These are phyloP conservation scores for Celoporthe dispersa DNA, from an alignment of 2,329 filamentous ascomycete species.

Conservation along the genomic window DNA sequence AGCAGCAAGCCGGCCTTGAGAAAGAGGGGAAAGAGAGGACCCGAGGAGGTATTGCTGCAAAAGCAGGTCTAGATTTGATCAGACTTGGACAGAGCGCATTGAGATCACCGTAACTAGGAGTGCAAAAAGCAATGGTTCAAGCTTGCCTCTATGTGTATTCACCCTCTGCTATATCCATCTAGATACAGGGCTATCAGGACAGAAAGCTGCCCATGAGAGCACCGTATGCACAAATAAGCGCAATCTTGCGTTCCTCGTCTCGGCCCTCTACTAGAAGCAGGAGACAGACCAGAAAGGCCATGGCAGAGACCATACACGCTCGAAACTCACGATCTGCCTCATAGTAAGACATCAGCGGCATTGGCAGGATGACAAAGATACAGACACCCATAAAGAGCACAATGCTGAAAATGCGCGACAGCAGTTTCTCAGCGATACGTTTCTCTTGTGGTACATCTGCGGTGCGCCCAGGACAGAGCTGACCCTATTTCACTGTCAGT, in stretches of 20 bases:
- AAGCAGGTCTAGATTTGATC: background rate
- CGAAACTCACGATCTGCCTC: background rate
- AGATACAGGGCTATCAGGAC: background rate
- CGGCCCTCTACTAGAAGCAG: background rate
- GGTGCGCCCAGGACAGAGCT: background rate
- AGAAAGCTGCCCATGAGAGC: background rate
- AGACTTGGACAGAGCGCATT: too few relatives aligned
- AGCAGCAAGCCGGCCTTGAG: background rate
- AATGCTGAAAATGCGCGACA: background rate
- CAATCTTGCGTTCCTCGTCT: background rate
- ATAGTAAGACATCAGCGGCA: constrained; percentile 3
- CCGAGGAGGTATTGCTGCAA: background rate
- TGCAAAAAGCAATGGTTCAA: background rate
- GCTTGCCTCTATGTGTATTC: background rate
- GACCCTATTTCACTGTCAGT: background rate
- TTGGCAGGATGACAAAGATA: constrained; percentile 5
- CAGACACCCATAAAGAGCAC: background rate
- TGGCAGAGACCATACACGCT: background rate
- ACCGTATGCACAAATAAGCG: constrained; percentile 17
- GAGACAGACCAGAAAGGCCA: constrained; percentile 6
- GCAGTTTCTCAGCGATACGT: background rate
- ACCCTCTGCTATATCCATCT: background rate
- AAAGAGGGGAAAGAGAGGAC: background rate
- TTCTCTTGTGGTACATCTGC: too few relatives aligned
- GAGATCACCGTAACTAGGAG: too few relatives aligned